These are phyloP conservation scores for Mediolabrus comicus DNA, from an alignment of 108 stramenopile species.

Conservation along the genomic window DNA sequence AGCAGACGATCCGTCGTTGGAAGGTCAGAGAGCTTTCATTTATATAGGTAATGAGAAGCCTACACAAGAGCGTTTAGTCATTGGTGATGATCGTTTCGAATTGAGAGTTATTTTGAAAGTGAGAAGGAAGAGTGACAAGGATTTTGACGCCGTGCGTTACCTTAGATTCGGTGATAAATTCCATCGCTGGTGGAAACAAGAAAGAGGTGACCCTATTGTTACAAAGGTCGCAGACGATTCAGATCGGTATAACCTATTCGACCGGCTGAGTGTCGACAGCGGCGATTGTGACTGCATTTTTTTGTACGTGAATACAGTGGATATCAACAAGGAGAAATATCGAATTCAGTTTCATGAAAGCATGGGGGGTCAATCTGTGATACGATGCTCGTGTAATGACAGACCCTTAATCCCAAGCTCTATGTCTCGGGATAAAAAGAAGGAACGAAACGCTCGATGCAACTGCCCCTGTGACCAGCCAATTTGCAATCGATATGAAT, in stretches of 20 bases:
- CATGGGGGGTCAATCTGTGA: neutral
- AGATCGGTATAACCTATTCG: neutral
- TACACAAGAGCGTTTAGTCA: neutral
- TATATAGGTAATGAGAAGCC: neutral
- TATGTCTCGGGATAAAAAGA: neutral
- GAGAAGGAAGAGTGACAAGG: neutral
- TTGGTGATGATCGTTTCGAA: neutral
- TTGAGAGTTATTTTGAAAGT: constrained; percentile 1
- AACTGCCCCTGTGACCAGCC: neutral
- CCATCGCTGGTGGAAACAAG: neutral
- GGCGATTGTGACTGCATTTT: neutral
- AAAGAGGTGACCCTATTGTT: neutral
- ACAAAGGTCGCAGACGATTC: neutral
- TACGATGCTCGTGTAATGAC: neutral
- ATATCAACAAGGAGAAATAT: neutral
- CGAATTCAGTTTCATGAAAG: neutral
- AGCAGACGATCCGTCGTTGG: neutral
- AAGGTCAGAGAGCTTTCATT: neutral
- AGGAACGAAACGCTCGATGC: neutral
- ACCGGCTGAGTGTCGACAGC: neutral
- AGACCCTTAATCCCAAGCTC: neutral
- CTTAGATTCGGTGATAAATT: neutral
- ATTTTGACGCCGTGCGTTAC: neutral
- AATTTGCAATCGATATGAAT: neutral
- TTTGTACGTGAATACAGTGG: neutral